Evolutionary conservation across 345 rosid genomes (phyloP).

Genomic region (Erucastrum elatum): DNA sequence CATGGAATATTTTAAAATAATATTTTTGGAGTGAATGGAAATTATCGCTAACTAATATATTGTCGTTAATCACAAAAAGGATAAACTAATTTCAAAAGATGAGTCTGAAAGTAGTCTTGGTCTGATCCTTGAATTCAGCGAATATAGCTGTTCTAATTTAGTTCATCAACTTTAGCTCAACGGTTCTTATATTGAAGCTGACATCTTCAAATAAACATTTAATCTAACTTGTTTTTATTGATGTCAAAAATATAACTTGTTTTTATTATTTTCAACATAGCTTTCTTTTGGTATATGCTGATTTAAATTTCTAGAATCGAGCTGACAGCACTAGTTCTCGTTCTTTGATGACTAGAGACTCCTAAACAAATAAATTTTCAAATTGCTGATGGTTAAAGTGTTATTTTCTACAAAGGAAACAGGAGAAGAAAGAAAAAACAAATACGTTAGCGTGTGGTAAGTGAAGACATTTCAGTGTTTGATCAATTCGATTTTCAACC

Average conservation of each 20-base stretch:
- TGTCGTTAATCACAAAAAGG: slow-evolving; percentile 30
- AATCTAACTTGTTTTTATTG: background rate
- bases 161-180: slow-evolving; percentile 44
- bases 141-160: slow-evolving; percentile 5
- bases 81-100: background rate
- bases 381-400: slow-evolving; percentile 30
- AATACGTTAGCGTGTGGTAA: slow-evolving; percentile 1
- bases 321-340: background rate
- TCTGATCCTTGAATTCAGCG: slow-evolving; percentile 22
- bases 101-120: slow-evolving; percentile 25
- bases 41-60: slow-evolving; percentile 1
- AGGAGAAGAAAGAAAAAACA: background rate
- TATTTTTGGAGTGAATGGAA: background rate
- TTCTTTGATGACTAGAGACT: background rate
- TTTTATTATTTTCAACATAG: background rate
- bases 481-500: slow-evolving; percentile 16
- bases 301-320: slow-evolving; percentile 5
- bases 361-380: slow-evolving; percentile 1
- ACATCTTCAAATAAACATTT: slow-evolving; percentile 11
- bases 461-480: slow-evolving; percentile 3
- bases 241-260: too few species aligned
- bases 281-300: slow-evolving; percentile 7
- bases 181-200: slow-evolving; percentile 21
- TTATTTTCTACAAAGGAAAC: slow-evolving; percentile 5
- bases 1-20: slow-evolving; percentile 14